Base-by-base conservation (phyloP, 306 rosid species). In the Aeschynomene evenia region DNA sequence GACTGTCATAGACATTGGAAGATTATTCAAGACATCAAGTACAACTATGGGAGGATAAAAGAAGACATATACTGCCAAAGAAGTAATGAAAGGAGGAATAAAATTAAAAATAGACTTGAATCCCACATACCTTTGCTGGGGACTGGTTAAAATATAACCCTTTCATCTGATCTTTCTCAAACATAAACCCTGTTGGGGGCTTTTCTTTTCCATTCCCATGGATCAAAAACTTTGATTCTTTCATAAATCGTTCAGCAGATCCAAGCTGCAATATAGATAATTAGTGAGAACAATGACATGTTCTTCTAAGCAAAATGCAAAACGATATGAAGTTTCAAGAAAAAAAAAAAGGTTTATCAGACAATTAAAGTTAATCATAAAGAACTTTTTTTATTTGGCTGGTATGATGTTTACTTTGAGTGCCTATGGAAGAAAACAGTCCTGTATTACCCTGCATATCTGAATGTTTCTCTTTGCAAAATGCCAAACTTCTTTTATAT, bases 151-250 rank as follows among this genome's bases (percentile, higher is more conserved):
- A 95, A 80, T 91, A 95, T 64, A 95, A 68, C 68, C 95, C 97
- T 76, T 89, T 95, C 95, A 87, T 91, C 81, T 84, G 96, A 81
- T 95, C 99, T 85, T 95, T 95, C 91, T 87, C 99, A 76, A 95
- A 91, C 97, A 95, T 95, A 77, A 95, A 91, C 78, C 92, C 99
- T 4, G 97, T 95, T 16, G 99, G 96, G 66, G 87, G 84, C 75
- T 91, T 74, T 54, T 87, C 96, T 73, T 87, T 83, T 62, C 99
- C 99, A 77, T 87, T 91, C 66, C 92, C 97, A 65, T 89, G 85
- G 61, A 87, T 89, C 85, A 95, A 72, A 84, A 84, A 85, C 78
- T 91, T 91, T 0, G 99, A 95, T 56, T 86, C 92, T 79, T 87
- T 80, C 88, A 91, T 87, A 73, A 95, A 95, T 31, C 52, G 83